These are phyloP conservation scores for Linaria vulgaris DNA, from an alignment of 257 asterid species.

Conservation along the genomic window DNA sequence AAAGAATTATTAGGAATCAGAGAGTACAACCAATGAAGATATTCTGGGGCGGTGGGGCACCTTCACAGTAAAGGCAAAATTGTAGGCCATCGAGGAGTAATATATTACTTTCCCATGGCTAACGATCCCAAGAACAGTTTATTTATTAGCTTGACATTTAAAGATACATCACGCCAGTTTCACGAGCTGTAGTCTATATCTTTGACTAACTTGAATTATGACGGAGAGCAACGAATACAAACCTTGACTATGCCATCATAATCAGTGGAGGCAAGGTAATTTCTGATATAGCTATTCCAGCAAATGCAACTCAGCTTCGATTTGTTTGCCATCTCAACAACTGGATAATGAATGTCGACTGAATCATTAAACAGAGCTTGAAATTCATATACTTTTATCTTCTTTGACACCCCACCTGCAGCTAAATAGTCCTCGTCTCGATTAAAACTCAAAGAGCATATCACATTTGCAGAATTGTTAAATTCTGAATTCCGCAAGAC, in stretches of 20 bases:
- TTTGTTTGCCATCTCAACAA: constrained; percentile 74
- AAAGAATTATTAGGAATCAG: not conserved
- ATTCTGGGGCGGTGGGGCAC: too few relatives aligned
- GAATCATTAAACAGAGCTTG: constrained; percentile 64
- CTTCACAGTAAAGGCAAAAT: too few relatives aligned
- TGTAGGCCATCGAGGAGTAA: too few relatives aligned
- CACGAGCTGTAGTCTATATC: not conserved
- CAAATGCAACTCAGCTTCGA: constrained; percentile 81
- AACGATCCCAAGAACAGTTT: too few relatives aligned
- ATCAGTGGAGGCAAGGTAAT: constrained; percentile 90
- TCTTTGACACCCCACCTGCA: constrained; percentile 91
- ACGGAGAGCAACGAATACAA: constrained; percentile 22
- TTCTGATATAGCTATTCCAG: constrained; percentile 94
- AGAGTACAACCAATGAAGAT: not conserved
- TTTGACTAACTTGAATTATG: constrained; percentile 4
- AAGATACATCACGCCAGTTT: not conserved
- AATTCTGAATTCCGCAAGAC: constrained; percentile 72
- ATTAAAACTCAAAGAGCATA: constrained; percentile 91
- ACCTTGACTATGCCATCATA: constrained; percentile 84
- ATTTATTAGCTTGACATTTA: too few relatives aligned
- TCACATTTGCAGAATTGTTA: constrained; percentile 74
- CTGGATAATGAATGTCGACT: constrained; percentile 89
- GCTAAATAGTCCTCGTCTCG: constrained; percentile 94
- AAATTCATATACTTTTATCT: constrained; percentile 81
- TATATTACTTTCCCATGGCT: too few relatives aligned